Evolutionary conservation across 2,329 filamentous ascomycete genomes (phyloP), one percentile per base, ranked within the genome.

Genomic region (Ceratocystis ficicola): DNA sequence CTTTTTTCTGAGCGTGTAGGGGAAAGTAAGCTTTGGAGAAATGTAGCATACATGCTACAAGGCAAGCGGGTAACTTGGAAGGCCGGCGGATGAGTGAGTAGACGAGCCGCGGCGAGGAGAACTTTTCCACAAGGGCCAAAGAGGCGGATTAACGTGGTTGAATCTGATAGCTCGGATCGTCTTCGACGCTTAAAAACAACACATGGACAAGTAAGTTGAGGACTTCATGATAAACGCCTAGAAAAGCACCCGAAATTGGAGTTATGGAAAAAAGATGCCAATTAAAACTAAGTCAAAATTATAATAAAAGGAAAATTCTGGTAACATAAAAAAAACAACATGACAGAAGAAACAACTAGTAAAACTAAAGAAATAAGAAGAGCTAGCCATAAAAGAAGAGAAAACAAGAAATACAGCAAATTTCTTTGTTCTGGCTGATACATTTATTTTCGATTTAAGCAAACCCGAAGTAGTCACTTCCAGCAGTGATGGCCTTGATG

Each of bases 401-500:
- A 64, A 66, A 62, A 48, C 50, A 68, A 28, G 64, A 50, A 62
- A 30, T 61, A 52, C 60, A 63, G 52, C 68, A 60, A 66, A 41
- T 68, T 30, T 46, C 12, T 7, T 17, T n/a, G 46, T 32, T 62
- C 55, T 12, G 60, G 65, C 12, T 12, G 36, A 10, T 41, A 3
- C 32, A 36, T 10, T 36, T 10, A 36, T 36, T 36, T 36, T 36
- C 3, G 44, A 65, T 61, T 80, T 87, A 97, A 72, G 94, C 93
- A 76, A 99, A 97, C 69, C 94, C 94, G 76, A 99, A 99, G 75
- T 88, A 97, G 75, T 97, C 93, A 78, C 91, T 94, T 71, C 94
- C 94, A 70, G 92, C 87, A n/a, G 94, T 99, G 76, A 99, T 96
- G 69, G 94, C 94, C 71, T 92, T 97, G 75, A 95, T 86, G 68